Evolutionary conservation across 1,139 yeast species (phyloP).

Genomic region (Kodamaea suecica): DNA sequence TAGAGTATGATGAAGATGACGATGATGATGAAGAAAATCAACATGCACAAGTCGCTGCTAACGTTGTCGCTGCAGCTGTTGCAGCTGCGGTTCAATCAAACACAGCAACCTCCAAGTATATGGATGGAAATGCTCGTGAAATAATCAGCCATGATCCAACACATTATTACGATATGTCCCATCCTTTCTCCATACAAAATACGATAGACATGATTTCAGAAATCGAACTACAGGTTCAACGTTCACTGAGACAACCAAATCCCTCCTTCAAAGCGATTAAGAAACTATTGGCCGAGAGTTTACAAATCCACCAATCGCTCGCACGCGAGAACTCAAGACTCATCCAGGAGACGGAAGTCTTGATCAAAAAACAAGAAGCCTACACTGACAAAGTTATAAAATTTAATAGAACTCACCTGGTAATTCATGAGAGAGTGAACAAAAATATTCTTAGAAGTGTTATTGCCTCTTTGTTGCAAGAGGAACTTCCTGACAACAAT

Average conservation of each 20-base stretch:
- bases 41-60: no score
- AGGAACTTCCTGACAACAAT: background rate
- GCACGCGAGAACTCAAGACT: constrained; percentile 5
- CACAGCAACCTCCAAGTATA: background rate
- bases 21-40: no score
- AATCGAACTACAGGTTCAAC: background rate
- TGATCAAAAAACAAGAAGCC: constrained; percentile 10
- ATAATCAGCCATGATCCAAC: no score
- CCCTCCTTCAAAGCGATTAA: background rate
- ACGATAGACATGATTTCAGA: constrained; percentile 1
- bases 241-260: background rate
- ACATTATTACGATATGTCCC: no score
- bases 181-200: constrained; percentile 3
- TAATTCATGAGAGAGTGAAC: constrained; percentile 3
- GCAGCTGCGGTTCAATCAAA: background rate
- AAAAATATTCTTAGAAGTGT: constrained; percentile 3
- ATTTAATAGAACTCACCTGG: constrained; percentile 6
- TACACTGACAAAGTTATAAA: constrained; percentile 8
- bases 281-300: constrained; percentile 1
- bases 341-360: constrained; percentile 11
- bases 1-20: background rate
- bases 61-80: background rate
- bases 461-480: background rate
- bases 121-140: background rate
- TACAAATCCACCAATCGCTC: constrained; percentile 3